Percentiles rank a stretch among this genome's conserved stretches.
These are phyloP conservation scores for Lodderomyces theae DNA, from an alignment of 1,139 yeast species.

Conservation along the genomic window DNA sequence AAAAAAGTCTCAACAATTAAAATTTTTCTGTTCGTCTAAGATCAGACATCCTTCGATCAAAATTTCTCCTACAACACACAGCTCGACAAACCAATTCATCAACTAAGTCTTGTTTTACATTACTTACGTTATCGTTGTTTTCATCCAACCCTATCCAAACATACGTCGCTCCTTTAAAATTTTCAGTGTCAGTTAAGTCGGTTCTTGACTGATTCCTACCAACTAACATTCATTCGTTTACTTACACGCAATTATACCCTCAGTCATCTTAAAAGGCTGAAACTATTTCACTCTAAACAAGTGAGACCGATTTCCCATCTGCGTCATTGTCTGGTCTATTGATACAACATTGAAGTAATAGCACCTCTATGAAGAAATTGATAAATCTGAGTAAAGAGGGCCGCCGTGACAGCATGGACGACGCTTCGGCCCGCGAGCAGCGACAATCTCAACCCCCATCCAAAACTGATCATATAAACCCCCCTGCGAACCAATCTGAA, in stretches of 20 bases:
- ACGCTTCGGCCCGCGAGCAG: not conserved
- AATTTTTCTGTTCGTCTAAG: too few species aligned
- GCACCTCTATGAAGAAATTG: conserved; percentile 1
- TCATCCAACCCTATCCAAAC: not conserved
- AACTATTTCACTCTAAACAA: too few species aligned
- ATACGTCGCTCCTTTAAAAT: not conserved
- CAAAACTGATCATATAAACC: conserved; percentile 1
- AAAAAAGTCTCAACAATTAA: too few species aligned
- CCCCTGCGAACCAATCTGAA: conserved; percentile 1
- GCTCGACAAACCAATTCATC: too few species aligned
- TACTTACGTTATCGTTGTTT: not conserved
- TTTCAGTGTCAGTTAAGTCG: not conserved
- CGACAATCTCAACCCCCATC: not conserved
- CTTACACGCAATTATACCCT: too few species aligned
- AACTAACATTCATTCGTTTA: conserved; percentile 10
- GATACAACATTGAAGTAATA: not conserved
- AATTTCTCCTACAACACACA: too few species aligned
- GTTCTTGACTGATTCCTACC: not conserved
- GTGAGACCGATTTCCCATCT: too few species aligned
- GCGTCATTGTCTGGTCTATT: conserved; percentile 1
- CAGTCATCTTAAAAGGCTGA: too few species aligned
- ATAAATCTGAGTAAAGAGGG: not conserved
- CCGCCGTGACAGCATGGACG: not conserved
- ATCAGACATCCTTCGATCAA: too few species aligned
- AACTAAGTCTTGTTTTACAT: not conserved